Conservation (phyloP, 352 stramenopile species). For the Thraustotheca clavata region DNA sequence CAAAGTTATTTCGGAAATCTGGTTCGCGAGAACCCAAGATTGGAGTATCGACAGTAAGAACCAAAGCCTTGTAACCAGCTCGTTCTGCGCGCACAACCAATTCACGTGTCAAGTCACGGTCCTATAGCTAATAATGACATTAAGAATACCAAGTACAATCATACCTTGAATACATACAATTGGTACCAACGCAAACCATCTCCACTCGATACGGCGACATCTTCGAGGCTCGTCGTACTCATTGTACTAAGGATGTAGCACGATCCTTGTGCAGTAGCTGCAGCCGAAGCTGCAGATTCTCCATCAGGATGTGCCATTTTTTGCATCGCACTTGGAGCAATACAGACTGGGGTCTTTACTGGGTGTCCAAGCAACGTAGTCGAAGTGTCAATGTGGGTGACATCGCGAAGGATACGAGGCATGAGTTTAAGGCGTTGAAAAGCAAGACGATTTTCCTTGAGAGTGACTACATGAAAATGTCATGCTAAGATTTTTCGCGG, state of each 20-base stretch:
- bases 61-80: constrained; percentile 93
- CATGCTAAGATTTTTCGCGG: constrained; percentile 32
- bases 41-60: constrained; percentile 94
- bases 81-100: constrained; percentile 85
- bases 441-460: constrained; percentile 73
- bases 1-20: constrained; percentile 92
- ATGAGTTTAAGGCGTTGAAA: constrained; percentile 92
- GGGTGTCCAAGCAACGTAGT: constrained; percentile 88
- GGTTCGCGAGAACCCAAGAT: constrained; percentile 93
- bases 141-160: background rate
- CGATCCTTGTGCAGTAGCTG: constrained; percentile 74
- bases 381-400: constrained; percentile 87
- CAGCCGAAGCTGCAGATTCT: constrained; percentile 79
- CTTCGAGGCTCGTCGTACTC: constrained; percentile 85
- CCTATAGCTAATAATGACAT: constrained; percentile 34
- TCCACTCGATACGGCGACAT: constrained; percentile 37
- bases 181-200: constrained; percentile 42
- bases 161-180: constrained; percentile 93
- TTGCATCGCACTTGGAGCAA: constrained; percentile 87
- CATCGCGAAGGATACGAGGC: constrained; percentile 89
- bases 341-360: constrained; percentile 90
- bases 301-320: constrained; percentile 94
- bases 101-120: constrained; percentile 85
- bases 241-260: constrained; percentile 92
- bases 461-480: constrained; percentile 32